Percentiles rank a stretch among this genome's conserved stretches.
Evolutionary conservation across 495 filamentous ascomycete genomes (phyloP).

Genomic region (Penicillium arizonense): DNA sequence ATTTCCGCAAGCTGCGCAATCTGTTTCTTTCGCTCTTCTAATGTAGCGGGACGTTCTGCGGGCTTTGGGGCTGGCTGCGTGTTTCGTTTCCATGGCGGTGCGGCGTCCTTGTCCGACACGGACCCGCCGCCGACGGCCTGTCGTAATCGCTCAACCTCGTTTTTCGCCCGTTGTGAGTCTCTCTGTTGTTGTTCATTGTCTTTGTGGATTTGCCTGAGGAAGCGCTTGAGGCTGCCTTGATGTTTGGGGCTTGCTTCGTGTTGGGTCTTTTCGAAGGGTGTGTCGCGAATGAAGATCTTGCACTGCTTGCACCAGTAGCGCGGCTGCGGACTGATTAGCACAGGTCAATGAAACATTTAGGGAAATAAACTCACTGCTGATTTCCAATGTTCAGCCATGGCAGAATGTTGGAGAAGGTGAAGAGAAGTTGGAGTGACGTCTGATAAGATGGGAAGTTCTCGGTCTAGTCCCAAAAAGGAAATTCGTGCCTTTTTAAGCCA

Average conservation of each 20-base stretch:
- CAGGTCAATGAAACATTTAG: not conserved
- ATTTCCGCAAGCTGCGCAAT: constrained; percentile 83
- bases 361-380: constrained; percentile 62
- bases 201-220: constrained; percentile 82
- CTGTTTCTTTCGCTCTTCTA: constrained; percentile 77
- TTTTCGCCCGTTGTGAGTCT: constrained; percentile 77
- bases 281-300: constrained; percentile 86
- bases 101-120: constrained; percentile 19
- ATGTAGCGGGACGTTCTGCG: constrained; percentile 40
- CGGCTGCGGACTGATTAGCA: constrained; percentile 45
- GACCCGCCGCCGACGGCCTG: constrained; percentile 59
- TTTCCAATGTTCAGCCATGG: constrained; percentile 98
- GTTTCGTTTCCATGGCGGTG: constrained; percentile 25
- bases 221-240: constrained; percentile 85
- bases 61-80: constrained; percentile 20
- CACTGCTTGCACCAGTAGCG: constrained; percentile 99
- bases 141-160: constrained; percentile 84
- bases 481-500: not conserved
- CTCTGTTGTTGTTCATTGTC: constrained; percentile 73
- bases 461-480: constrained; percentile 20
- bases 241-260: constrained; percentile 90
- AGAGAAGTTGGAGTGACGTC: constrained; percentile 1
- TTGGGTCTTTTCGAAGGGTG: constrained; percentile 80
- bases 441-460: constrained; percentile 15
- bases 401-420: not conserved